These are phyloP conservation scores for Starmerella powellii DNA, from an alignment of 805 yeast genomes.

Conservation along the genomic window DNA sequence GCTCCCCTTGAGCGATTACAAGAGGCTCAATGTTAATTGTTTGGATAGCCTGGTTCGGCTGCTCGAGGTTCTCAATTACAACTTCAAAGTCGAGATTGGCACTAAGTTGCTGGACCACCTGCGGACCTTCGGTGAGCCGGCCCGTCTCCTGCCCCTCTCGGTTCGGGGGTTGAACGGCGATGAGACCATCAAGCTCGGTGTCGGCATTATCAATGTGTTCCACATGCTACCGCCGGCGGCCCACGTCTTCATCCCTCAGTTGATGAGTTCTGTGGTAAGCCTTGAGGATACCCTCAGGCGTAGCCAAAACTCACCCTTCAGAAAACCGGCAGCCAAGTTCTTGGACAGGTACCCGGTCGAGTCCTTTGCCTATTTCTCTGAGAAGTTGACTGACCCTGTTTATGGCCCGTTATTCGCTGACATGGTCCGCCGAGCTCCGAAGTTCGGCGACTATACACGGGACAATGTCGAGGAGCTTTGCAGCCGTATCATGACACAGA, in stretches of 20 bases:
- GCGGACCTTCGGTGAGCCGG: conserved; percentile 90
- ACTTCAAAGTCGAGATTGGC: conserved; percentile 95
- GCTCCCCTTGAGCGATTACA: conserved; percentile 88
- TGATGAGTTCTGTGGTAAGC: conserved; percentile 60
- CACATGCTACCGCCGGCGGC: conserved; percentile 89
- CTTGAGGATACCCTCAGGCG: conserved; percentile 77
- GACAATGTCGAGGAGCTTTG: conserved; percentile 40
- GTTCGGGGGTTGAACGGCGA: conserved; percentile 71
- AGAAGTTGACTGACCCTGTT: conserved; percentile 50
- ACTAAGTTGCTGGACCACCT: conserved; percentile 82
- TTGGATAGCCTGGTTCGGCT: conserved; percentile 81
- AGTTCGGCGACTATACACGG: conserved; percentile 46
- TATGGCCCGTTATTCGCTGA: conserved; percentile 57
- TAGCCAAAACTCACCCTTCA: conserved; percentile 75
- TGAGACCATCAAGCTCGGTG: conserved; percentile 72
- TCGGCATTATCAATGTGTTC: conserved; percentile 81
- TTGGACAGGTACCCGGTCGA: conserved; percentile 71
- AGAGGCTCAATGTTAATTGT: conserved; percentile 77
- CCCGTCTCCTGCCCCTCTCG: conserved; percentile 59
- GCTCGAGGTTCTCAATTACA: conserved; percentile 74
- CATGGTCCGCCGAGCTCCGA: conserved; percentile 41
- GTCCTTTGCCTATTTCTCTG: conserved; percentile 55
- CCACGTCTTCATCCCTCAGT: conserved; percentile 77
- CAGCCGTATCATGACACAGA: conserved; percentile 38
- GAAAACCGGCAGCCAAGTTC: conserved; percentile 80